Conservation (phyloP, 768 basidiomycete genomes). For the Tulasnella sp. region DNA sequence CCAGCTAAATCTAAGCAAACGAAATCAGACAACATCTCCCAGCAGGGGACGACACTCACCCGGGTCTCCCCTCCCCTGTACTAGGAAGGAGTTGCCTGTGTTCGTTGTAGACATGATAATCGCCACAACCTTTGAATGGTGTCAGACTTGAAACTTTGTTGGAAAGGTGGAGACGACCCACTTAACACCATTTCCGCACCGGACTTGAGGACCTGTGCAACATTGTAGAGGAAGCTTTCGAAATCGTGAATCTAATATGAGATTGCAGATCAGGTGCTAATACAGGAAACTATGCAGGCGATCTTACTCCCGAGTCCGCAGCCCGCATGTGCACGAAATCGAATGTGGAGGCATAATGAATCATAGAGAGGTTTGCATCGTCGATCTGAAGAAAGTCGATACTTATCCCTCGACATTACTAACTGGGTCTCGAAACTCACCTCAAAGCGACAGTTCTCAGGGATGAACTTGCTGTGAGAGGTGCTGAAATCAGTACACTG, state of each 20-base stretch:
- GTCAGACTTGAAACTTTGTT: too few species aligned
- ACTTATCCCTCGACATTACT: too few species aligned
- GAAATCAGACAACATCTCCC: background rate
- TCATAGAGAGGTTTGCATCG: constrained; percentile 13
- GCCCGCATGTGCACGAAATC: constrained; percentile 10
- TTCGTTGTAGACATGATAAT: constrained; percentile 12
- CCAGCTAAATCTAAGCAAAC: constrained; percentile 2
- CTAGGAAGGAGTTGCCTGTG: background rate
- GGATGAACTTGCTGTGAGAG: background rate
- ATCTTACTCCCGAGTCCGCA: constrained; percentile 5
- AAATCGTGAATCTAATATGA: constrained; percentile 8
- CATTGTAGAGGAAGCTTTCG: constrained; percentile 1
- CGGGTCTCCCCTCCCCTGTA: background rate
- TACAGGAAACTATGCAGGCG: background rate
- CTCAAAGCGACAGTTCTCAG: constrained; percentile 11
- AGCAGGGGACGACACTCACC: background rate
- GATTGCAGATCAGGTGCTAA: background rate
- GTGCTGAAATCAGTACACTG: background rate
- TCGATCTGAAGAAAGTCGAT: constrained; percentile 10
- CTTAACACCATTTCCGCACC: constrained; percentile 7
- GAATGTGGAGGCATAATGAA: constrained; percentile 5
- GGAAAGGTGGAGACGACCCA: too few species aligned
- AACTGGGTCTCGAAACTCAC: background rate
- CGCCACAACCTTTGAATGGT: constrained; percentile 6
- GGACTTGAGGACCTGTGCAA: constrained; percentile 3